Evolutionary conservation across 805 yeast genomes (phyloP).

Genomic region (Lipomyces anomalus): DNA sequence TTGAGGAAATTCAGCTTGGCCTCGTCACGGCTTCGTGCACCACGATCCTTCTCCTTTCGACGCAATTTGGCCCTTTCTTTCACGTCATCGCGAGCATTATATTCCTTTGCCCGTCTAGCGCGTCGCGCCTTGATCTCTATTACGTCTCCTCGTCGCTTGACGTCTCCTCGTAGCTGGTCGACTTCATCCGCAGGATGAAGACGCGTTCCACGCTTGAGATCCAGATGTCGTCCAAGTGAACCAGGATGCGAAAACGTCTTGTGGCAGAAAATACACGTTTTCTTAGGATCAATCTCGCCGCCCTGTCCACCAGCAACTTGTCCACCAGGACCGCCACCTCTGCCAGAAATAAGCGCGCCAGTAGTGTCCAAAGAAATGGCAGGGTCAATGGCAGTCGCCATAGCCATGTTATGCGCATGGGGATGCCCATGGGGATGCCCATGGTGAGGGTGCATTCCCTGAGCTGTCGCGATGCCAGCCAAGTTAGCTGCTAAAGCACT

Average conservation of each 20-base stretch:
- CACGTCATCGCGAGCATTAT: conserved; percentile 46
- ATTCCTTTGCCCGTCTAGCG: conserved; percentile 38
- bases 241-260: conserved; percentile 52
- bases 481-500: conserved; percentile 21
- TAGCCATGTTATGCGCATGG: conserved; percentile 15
- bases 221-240: conserved; percentile 56
- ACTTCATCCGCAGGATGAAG: conserved; percentile 48
- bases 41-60: conserved; percentile 42
- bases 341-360: too few species aligned
- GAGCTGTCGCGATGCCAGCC: conserved; percentile 16
- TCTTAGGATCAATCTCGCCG: conserved; percentile 29
- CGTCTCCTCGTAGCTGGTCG: conserved; percentile 43
- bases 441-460: conserved; percentile 15
- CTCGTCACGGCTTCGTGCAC: conserved; percentile 38
- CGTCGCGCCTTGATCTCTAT: conserved; percentile 40
- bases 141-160: conserved; percentile 48
- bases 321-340: not conserved
- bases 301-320: not conserved
- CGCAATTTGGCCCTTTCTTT: conserved; percentile 42
- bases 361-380: conserved; percentile 3
- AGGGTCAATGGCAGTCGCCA: conserved; percentile 25
- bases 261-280: conserved; percentile 48
- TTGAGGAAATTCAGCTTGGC: conserved; percentile 36
- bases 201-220: conserved; percentile 48
- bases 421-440: conserved; percentile 11